phyloP scores from a whole-genome alignment of 768 basidiomycete species.

The Russula compacta region DNA sequence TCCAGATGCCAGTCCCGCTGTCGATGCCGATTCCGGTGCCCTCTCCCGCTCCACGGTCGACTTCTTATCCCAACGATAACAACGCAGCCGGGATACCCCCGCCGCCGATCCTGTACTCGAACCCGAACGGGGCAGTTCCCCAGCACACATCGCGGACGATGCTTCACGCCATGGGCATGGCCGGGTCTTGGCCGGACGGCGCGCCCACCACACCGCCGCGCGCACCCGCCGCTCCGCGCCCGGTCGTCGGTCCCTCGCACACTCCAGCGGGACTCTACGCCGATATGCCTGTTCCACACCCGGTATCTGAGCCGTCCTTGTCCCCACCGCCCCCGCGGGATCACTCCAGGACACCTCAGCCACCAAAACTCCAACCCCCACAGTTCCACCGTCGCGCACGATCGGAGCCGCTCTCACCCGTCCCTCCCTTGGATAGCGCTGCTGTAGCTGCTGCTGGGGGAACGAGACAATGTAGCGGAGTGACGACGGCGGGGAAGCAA shows the following conservation, averaged over 20 bases:
- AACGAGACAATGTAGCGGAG: constrained; percentile 47
- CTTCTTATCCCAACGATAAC: neutral
- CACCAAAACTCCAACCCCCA: neutral
- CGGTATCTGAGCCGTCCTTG: neutral
- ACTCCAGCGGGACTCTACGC: neutral
- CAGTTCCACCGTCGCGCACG: constrained; percentile 4
- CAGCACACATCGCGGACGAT: constrained; percentile 30
- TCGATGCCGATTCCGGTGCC: too few relatives aligned
- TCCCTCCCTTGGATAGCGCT: constrained; percentile 19
- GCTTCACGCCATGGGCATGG: constrained; percentile 30
- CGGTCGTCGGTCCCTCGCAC: neutral
- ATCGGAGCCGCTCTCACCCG: constrained; percentile 19
- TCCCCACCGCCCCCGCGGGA: neutral
- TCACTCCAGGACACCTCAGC: constrained; percentile 11
- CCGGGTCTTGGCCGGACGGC: neutral
- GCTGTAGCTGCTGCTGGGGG: neutral
- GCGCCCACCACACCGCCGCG: neutral
- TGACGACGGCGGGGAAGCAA: constrained; percentile 53
- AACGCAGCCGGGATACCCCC: constrained; percentile 24
- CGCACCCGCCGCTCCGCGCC: constrained; percentile 6
- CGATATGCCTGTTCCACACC: neutral
- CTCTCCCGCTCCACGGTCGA: neutral
- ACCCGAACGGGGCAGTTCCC: constrained; percentile 30
- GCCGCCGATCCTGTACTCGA: constrained; percentile 22
- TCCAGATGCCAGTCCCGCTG: neutral